Percentiles rank a stretch among this genome's conserved stretches.
phyloP scores from a whole-genome alignment of 176 grass and related monocot species.

The Aegilops sharonensis region DNA sequence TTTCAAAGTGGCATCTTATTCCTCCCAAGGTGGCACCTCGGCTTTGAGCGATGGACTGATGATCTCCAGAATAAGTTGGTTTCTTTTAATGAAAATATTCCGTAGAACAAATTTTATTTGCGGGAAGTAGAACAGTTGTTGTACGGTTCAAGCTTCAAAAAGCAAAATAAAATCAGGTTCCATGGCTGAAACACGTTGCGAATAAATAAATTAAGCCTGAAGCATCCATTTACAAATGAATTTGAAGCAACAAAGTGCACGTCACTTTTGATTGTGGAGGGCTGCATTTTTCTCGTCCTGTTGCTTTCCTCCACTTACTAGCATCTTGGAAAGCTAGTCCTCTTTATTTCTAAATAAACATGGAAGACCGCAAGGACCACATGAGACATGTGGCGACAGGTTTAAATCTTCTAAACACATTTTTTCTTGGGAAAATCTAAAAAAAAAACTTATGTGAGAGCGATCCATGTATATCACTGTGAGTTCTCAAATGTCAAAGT shows the following conservation, averaged over 20 bases:
- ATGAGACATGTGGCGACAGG: neutral
- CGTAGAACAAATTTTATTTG: too few relatives aligned
- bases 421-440: too few relatives aligned
- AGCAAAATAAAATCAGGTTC: neutral
- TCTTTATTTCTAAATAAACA: neutral
- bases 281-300: conserved; percentile 11
- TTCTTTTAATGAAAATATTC: too few relatives aligned
- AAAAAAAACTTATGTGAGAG: neutral
- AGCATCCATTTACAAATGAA: neutral
- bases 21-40: neutral
- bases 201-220: neutral
- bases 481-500: neutral
- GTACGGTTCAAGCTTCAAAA: too few relatives aligned
- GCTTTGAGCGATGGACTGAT: conserved; percentile 1
- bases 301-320: conserved; percentile 42
- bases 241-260: neutral
- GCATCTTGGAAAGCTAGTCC: conserved; percentile 1
- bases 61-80: conserved; percentile 14
- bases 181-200: conserved; percentile 25
- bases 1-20: neutral
- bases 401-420: neutral
- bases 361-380: neutral
- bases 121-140: too few relatives aligned
- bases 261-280: conserved; percentile 15
- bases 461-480: neutral